phyloP scores from a whole-genome alignment of 345 rosid species.

The Brassica napus region DNA sequence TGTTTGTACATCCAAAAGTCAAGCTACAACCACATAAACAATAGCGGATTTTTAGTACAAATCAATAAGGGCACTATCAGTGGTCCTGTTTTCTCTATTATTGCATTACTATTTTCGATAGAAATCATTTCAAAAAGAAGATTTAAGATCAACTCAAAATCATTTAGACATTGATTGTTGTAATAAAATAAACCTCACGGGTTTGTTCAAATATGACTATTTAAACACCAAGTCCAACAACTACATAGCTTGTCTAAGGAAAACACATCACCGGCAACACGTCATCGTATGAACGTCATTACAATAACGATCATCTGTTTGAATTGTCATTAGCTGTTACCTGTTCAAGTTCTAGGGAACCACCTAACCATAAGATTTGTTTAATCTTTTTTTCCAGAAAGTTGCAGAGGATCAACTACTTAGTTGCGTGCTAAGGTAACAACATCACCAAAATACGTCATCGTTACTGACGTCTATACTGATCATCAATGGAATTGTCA shows the following conservation, averaged over 20 bases:
- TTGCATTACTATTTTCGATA: conserved; percentile 5
- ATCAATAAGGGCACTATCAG: conserved; percentile 1
- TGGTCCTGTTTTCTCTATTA: conserved; percentile 29
- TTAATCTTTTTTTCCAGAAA: background rate
- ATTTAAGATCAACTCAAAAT: conserved; percentile 21
- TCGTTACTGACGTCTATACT: conserved; percentile 16
- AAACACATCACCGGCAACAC: conserved; percentile 17
- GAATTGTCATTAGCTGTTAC: background rate
- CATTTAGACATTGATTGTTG: conserved; percentile 16
- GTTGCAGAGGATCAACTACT: background rate
- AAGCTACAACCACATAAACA: conserved; percentile 26
- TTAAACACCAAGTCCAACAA: conserved; percentile 1
- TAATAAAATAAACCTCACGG: conserved; percentile 10
- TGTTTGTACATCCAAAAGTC: conserved; percentile 4
- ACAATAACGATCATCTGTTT: background rate
- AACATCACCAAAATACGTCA: conserved; percentile 29
- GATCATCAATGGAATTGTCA: background rate
- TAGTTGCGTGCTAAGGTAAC: background rate
- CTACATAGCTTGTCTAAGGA: background rate
- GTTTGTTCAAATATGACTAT: conserved; percentile 12
- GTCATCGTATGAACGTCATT: conserved; percentile 23
- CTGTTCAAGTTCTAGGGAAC: conserved; percentile 7
- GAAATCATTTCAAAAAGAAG: background rate
- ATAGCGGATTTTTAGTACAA: conserved; percentile 9
- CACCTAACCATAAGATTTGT: conserved; percentile 4